phyloP scores from a whole-genome alignment of 148 eudicot genomes.

The Bassia scoparia region DNA sequence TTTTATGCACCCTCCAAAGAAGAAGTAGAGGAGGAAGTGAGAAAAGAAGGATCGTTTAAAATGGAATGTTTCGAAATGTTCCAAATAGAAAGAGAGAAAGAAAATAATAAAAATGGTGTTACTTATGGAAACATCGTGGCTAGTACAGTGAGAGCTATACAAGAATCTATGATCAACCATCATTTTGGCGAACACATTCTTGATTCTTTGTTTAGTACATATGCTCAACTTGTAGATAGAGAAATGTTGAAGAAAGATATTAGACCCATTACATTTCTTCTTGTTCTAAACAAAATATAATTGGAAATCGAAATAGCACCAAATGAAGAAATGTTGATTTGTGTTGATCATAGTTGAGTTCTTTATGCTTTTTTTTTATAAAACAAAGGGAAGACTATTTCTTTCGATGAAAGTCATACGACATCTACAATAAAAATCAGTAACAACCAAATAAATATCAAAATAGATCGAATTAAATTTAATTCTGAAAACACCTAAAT shows the following conservation, averaged over 20 bases:
- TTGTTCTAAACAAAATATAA: slow-evolving; percentile 45
- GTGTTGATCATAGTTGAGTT: background rate
- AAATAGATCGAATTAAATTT: too few species aligned
- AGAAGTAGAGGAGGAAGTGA: slow-evolving; percentile 60
- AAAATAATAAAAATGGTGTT: background rate
- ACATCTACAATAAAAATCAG: too few species aligned
- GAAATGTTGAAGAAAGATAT: slow-evolving; percentile 55
- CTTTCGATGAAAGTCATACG: too few species aligned
- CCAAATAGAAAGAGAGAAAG: slow-evolving; percentile 38
- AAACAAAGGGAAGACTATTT: too few species aligned
- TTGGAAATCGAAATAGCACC: background rate
- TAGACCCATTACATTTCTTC: slow-evolving; percentile 46
- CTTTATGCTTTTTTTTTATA: background rate
- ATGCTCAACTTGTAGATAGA: slow-evolving; percentile 55
- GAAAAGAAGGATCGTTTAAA: slow-evolving; percentile 62
- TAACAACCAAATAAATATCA: too few species aligned
- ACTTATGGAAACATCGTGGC: slow-evolving; percentile 64
- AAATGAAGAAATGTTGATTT: background rate
- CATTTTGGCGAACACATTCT: slow-evolving; percentile 79
- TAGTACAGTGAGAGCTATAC: slow-evolving; percentile 69
- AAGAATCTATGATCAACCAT: slow-evolving; percentile 63
- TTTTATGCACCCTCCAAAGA: slow-evolving; percentile 80
- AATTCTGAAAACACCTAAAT: too few species aligned
- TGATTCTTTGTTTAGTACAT: slow-evolving; percentile 51
- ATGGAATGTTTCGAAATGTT: slow-evolving; percentile 51